Conservation (phyloP, 1,139 yeast genomes). For the Magnusiomyces ingens region DNA sequence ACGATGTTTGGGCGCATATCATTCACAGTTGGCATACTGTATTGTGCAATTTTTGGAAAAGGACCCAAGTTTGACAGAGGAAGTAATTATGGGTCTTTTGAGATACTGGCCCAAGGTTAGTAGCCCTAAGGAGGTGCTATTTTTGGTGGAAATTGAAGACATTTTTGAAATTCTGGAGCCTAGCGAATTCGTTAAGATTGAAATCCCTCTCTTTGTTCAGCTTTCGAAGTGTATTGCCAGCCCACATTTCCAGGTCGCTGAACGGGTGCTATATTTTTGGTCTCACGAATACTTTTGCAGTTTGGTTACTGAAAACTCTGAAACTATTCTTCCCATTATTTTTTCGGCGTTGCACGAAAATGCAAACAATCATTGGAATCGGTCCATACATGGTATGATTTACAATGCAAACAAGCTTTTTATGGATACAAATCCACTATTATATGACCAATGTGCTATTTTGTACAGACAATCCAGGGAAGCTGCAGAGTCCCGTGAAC, state of each 20-base stretch:
- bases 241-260: constrained; percentile 96
- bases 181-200: constrained; percentile 81
- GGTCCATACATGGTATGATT: constrained; percentile 86
- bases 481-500: constrained; percentile 56
- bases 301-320: constrained; percentile 81
- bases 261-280: constrained; percentile 91
- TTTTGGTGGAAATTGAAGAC: constrained; percentile 91
- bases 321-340: constrained; percentile 84
- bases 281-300: constrained; percentile 90
- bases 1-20: constrained; percentile 78
- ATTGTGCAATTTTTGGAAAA: constrained; percentile 94
- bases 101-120: constrained; percentile 97
- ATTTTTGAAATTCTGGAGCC: constrained; percentile 96
- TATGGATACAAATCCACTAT: constrained; percentile 85
- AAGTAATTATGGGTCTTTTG: constrained; percentile 85
- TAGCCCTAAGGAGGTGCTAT: constrained; percentile 93
- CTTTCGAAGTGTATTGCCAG: constrained; percentile 89
- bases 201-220: constrained; percentile 90
- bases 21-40: constrained; percentile 95
- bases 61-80: constrained; percentile 87
- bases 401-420: constrained; percentile 87
- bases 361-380: constrained; percentile 66
- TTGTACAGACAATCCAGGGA: constrained; percentile 71
- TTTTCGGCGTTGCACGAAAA: constrained; percentile 87
- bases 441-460: constrained; percentile 88